phyloP scores from a whole-genome alignment of 2,329 filamentous ascomycete species.

The Cadophora luteo-olivacea region DNA sequence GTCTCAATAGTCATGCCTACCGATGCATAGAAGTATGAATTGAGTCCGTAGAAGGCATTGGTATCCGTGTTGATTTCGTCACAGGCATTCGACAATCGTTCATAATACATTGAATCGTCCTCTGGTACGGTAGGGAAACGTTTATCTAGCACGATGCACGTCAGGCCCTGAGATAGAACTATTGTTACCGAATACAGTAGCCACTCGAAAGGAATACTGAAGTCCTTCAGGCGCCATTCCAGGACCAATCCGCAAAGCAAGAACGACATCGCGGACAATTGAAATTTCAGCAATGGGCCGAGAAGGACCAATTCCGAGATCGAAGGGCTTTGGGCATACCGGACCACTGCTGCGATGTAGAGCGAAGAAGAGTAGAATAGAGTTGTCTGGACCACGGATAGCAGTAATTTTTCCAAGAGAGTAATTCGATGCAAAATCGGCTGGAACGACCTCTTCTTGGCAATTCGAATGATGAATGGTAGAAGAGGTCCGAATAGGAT shows the following conservation, averaged over 20 bases:
- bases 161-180: neutral
- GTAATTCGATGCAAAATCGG: neutral
- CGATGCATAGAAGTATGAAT: too few species aligned
- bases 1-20: too few species aligned
- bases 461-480: neutral
- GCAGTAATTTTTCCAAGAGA: neutral
- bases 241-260: neutral
- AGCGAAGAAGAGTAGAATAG: conserved; percentile 3
- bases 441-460: conserved; percentile 1
- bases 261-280: neutral
- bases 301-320: neutral
- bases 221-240: neutral
- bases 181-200: neutral
- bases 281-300: neutral
- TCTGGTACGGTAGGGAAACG: neutral
- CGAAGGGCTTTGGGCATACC: neutral
- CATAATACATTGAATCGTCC: neutral
- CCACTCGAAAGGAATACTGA: neutral
- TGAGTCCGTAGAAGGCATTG: too few species aligned
- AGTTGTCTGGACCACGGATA: neutral
- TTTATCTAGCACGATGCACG: neutral
- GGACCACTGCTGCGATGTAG: neutral
- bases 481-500: neutral
- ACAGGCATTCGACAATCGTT: neutral
- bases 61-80: too few species aligned